Evolutionary conservation across 257 asterid species (phyloP).

Genomic region (Verbascum thapsus): DNA sequence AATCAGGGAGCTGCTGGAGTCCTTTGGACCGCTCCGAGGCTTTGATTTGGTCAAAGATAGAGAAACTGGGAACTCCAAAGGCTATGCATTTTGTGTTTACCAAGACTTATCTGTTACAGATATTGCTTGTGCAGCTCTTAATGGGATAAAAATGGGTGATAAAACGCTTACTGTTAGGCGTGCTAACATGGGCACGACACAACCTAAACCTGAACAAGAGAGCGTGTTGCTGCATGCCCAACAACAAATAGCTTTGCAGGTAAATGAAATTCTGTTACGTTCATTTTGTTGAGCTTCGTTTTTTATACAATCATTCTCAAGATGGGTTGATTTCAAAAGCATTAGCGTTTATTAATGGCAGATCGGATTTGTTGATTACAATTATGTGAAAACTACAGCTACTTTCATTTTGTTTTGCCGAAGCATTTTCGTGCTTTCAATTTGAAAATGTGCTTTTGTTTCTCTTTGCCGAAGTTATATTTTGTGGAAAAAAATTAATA

Average conservation of each 20-base stretch:
- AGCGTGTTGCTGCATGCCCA: slow-evolving; percentile 85
- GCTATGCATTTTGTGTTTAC: slow-evolving; percentile 98
- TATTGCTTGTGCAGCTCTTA: slow-evolving; percentile 97
- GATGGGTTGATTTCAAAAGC: neutral
- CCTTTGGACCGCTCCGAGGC: slow-evolving; percentile 95
- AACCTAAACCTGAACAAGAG: slow-evolving; percentile 97
- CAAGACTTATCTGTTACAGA: slow-evolving; percentile 90
- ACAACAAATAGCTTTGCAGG: slow-evolving; percentile 96
- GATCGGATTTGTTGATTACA: no score
- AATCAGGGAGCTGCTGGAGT: slow-evolving; percentile 93
- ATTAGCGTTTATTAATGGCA: no score
- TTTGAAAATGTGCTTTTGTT: no score
- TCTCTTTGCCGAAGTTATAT: no score
- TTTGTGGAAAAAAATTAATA: no score
- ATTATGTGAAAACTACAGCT: no score
- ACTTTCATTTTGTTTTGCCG: no score
- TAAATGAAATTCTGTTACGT: slow-evolving; percentile 19
- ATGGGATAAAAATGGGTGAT: slow-evolving; percentile 98
- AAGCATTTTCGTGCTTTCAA: no score
- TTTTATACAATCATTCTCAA: neutral
- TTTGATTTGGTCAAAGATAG: slow-evolving; percentile 96
- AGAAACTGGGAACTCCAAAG: slow-evolving; percentile 98
- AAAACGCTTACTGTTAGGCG: slow-evolving; percentile 96
- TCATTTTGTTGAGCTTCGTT: neutral
- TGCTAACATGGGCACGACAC: slow-evolving; percentile 86